Evolutionary conservation across 768 basidiomycete genomes (phyloP).

Genomic region (Postia placenta): DNA sequence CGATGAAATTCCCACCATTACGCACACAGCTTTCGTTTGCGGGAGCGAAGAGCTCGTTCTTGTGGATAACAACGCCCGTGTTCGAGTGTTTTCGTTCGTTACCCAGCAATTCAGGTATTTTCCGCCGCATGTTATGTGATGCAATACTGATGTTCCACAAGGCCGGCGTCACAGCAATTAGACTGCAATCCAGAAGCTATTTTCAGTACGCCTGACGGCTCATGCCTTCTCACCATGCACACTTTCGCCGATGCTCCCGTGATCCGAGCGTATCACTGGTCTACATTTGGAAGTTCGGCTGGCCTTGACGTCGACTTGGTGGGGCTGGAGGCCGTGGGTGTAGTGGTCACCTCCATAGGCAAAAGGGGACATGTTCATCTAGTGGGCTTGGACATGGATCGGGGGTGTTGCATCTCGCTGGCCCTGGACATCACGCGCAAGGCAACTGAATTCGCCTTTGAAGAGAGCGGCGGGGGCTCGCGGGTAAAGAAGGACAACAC

Average conservation of each 20-base stretch:
- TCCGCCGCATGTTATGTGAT: not conserved
- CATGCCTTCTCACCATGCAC: conserved; percentile 40
- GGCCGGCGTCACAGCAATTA: conserved; percentile 41
- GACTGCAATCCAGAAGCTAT: conserved; percentile 27
- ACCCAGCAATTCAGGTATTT: conserved; percentile 49
- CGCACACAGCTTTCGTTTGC: conserved; percentile 36
- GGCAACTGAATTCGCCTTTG: conserved; percentile 50
- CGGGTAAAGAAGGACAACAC: conserved; percentile 11
- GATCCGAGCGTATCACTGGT: conserved; percentile 47
- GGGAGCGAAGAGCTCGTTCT: conserved; percentile 49
- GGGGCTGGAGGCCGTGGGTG: conserved; percentile 16
- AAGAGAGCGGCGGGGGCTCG: conserved; percentile 30
- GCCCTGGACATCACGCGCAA: conserved; percentile 49
- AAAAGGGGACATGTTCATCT: conserved; percentile 37
- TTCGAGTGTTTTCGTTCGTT: conserved; percentile 47
- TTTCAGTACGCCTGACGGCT: conserved; percentile 29
- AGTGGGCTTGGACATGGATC: conserved; percentile 30
- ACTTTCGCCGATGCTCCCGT: conserved; percentile 9
- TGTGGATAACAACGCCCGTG: conserved; percentile 36
- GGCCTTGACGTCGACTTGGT: conserved; percentile 38
- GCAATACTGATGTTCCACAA: conserved; percentile 12
- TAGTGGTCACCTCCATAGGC: conserved; percentile 40
- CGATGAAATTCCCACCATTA: conserved; percentile 20
- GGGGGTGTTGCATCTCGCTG: conserved; percentile 32
- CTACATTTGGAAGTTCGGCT: conserved; percentile 44